Evolutionary conservation across 331 rosid genomes (phyloP).

Genomic region (Dryas integrifolia): DNA sequence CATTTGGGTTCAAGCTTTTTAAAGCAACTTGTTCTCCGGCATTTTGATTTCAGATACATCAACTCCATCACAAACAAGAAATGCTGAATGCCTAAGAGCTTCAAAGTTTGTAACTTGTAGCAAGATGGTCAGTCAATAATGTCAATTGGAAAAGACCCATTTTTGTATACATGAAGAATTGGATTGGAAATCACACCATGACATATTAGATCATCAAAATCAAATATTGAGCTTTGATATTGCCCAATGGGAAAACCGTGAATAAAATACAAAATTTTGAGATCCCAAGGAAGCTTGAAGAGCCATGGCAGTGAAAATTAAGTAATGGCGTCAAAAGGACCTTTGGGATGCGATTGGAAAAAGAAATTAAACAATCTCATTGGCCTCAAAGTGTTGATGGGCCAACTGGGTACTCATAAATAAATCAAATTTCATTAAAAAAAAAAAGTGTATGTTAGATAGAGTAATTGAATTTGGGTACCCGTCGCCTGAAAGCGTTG

Average conservation of each 20-base stretch:
- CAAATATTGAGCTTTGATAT: background rate
- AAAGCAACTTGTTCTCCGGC: background rate
- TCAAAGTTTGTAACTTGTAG: background rate
- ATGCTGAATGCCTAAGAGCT: background rate
- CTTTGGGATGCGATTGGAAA: background rate
- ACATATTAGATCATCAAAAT: background rate
- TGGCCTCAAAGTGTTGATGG: too few relatives aligned
- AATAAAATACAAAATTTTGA: background rate
- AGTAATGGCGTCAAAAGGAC: background rate
- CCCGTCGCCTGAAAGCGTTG: constrained; percentile 94
- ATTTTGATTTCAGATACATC: background rate
- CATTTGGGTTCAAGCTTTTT: background rate
- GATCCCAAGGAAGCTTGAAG: constrained; percentile 2
- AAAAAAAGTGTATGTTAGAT: background rate
- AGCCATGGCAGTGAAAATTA: background rate
- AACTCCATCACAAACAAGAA: background rate
- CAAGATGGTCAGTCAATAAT: background rate
- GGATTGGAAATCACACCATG: background rate
- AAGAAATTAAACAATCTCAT: background rate
- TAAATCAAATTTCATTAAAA: background rate
- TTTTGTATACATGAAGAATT: background rate
- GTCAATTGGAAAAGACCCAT: background rate
- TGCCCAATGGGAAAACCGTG: background rate
- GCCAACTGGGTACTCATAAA: background rate
- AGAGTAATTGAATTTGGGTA: constrained; percentile 16